phyloP scores from a whole-genome alignment of 768 basidiomycete species.

The Lyophyllum atratum region DNA sequence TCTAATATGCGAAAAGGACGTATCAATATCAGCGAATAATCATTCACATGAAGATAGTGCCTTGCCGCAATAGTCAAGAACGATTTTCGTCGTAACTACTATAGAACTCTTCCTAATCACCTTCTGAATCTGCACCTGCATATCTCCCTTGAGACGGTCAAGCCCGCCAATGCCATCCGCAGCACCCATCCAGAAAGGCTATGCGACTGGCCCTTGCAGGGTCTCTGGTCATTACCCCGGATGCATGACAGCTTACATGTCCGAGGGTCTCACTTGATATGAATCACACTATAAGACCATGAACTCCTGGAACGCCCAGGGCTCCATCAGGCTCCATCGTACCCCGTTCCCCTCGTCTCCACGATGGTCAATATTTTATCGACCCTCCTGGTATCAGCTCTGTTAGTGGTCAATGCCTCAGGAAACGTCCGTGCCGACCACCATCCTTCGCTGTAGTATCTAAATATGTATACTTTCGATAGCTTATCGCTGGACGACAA shows the following conservation, averaged over 20 bases:
- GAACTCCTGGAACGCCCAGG: neutral
- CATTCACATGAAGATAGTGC: neutral
- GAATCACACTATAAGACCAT: conserved; percentile 4
- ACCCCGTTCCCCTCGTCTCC: neutral
- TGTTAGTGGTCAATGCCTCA: neutral
- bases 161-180: neutral
- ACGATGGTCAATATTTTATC: conserved; percentile 2
- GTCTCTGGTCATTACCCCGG: neutral
- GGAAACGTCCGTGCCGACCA: conserved; percentile 9
- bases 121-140: neutral
- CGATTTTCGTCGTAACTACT: neutral
- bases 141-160: neutral
- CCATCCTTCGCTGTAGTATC: neutral
- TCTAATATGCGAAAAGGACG: neutral
- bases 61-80: neutral
- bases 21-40: neutral
- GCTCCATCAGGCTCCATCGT: neutral
- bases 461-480: neutral
- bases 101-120: neutral
- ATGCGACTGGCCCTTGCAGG: neutral
- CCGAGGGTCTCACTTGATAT: conserved; percentile 4
- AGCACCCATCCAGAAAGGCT: neutral
- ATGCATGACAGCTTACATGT: conserved; percentile 5
- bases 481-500: conserved; percentile 15
- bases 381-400: neutral